phyloP scores from a whole-genome alignment of 768 basidiomycete species.

The Austroboletus eburneus region DNA sequence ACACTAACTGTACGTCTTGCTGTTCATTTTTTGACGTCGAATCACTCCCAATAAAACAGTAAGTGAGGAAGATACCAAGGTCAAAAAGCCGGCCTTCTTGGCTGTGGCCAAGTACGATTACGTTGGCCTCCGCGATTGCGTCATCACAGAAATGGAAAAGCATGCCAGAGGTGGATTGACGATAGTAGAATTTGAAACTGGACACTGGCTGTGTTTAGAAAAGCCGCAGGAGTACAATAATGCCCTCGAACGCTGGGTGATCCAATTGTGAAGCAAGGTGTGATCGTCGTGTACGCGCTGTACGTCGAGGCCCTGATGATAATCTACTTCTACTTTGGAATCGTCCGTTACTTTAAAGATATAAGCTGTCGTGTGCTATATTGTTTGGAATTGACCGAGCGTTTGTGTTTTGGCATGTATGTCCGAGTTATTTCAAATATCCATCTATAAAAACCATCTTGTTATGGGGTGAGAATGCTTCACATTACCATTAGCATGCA shows the following conservation, averaged over 20 bases:
- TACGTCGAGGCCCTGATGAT: too few species aligned
- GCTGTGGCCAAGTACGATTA: slow-evolving; percentile 34
- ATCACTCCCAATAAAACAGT: slow-evolving; percentile 11
- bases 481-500: too few species aligned
- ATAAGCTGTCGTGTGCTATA: too few species aligned
- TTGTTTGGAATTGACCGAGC: too few species aligned
- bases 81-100: slow-evolving; percentile 37
- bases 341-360: too few species aligned
- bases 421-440: too few species aligned
- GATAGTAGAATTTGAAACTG: slow-evolving; percentile 32
- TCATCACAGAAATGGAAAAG: slow-evolving; percentile 21
- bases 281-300: too few species aligned
- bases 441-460: too few species aligned
- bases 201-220: slow-evolving; percentile 38
- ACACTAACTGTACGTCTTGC: slow-evolving; percentile 25
- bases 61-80: slow-evolving; percentile 22
- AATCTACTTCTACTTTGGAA: too few species aligned
- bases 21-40: background rate
- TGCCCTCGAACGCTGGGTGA: slow-evolving; percentile 34
- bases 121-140: slow-evolving; percentile 28
- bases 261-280: slow-evolving; percentile 16
- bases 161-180: slow-evolving; percentile 27
- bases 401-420: too few species aligned
- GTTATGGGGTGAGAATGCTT: too few species aligned
- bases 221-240: slow-evolving; percentile 32